Base-by-base conservation (phyloP, 148 eudicot genomes). In the Tetragonia tetragonoides region DNA sequence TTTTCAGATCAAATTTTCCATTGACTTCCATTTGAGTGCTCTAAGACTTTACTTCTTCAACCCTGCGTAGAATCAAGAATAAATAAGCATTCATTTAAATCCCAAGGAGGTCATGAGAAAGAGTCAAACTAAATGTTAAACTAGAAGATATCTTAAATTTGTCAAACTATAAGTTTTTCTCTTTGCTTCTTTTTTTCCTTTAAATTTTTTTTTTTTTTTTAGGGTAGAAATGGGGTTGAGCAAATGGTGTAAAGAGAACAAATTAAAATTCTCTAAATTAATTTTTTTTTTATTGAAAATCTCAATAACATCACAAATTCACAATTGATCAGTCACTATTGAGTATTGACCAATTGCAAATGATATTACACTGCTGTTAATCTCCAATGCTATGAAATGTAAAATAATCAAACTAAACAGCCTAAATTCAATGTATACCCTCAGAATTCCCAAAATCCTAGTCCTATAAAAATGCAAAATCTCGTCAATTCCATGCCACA, bases 21-120 rank as follows among this genome's bases (percentile, higher is more conserved):
- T 88, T 84, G 24, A 66, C 83, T 73, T 88, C 99, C 97, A 92
- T 88, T 72, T 54, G 28, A 18, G 80, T 76, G 46, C 56, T 47
- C 83, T 66, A 24, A 53, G 63, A 56, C 54, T 84, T 60, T 44
- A 75, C 49, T 54, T 70, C 82, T 61, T 70, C 79, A 75, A 81
- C 81, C 71, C 81, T 84, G 42, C 15, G 4, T 24, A 16, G 16
- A 21, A 69, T 40, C 44, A 77, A 66, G 37, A 23, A 17, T 16
- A 37, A 6, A 17, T 57, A 40, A 6, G 12, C 7, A 42, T 2
- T 5, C 44, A 54, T n/a, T 17, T 10, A 12, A 37, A 78, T 60
- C 47, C 60, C 18, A 14, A 40, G 60, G 14, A 44, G 41, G 3
- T 40, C 7, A 51, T 14, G 40, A 41, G 28, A 10, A 15, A 47